Evolutionary conservation across 208 protist species (phyloP), one percentile per base, ranked within the genome.

Genomic region (Wallacemonas sp.): DNA sequence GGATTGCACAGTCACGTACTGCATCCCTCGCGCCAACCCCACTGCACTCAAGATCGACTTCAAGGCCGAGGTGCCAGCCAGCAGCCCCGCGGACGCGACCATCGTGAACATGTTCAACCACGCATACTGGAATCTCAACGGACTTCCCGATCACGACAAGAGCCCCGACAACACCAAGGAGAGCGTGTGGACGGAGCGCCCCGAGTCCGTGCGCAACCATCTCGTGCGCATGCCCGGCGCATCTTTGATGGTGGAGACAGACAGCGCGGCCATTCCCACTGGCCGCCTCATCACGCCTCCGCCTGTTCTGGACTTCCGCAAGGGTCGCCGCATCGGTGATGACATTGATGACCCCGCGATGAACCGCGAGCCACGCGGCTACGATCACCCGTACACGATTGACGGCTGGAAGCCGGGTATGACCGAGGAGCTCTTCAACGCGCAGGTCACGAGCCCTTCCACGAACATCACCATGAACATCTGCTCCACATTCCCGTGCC

Each of bases 91-190:
- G 1, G 65, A 72, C 27, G 70, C 75, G n/a, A 83, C 72, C 14
- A 62, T 72, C n/a, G 63, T 84, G 36, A 88, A 84, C 54, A 70
- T 88, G 38, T 84, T 81, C 72, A 88, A 82, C 41, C 82, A 88
- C 76, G 55, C 61, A 19, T 88, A 84, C 62, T 84, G 82, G 82
- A 84, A 84, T 45, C 70, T 88, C 22, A 84, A 88, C 69, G 78
- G 78, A 11, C 45, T 88, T 26, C 68, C 73, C 24, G 47, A 73
- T 44, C 75, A 46, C 42, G 41, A 64, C 51, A n/a, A 59, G 1
- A 46, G 26, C 41, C 21, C 55, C 9, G 63, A 69, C 39, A 60
- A 36, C 17, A 38, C 44, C n/a, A 28, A n/a, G 24, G 39, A 56
- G 24, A 47, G 58, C 9, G 54, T 46, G 8, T 66, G 68, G 65